Conservation (phyloP, 2,329 filamentous ascomycete species). For the Alternaria ventricosa region DNA sequence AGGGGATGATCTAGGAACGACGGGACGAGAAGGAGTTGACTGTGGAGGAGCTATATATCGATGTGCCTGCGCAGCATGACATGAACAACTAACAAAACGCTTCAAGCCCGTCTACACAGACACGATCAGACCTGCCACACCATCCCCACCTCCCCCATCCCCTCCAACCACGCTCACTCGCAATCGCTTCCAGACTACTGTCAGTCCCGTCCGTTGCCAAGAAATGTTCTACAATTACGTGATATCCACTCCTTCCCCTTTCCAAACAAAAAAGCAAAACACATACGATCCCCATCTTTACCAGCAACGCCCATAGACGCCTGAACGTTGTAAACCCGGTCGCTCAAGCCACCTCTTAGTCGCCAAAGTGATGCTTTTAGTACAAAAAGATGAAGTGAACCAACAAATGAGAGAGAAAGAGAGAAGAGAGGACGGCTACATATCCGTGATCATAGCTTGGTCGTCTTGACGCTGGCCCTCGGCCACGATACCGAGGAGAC, state of each 20-base stretch:
- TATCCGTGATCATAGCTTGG: conserved; percentile 45
- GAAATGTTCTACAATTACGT: neutral
- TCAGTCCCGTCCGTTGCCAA: too few species aligned
- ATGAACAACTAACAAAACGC: neutral
- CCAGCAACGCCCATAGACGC: neutral
- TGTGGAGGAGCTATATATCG: neutral
- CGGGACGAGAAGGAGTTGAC: neutral
- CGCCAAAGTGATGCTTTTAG: neutral
- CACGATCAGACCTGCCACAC: too few species aligned
- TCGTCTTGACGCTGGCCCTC: conserved; percentile 37
- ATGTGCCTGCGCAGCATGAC: neutral
- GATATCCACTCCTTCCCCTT: neutral
- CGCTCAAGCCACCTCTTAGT: neutral
- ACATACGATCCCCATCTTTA: neutral
- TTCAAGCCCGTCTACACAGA: neutral
- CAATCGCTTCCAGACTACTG: too few species aligned
- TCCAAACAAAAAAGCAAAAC: neutral
- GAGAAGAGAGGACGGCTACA: conserved; percentile 22
- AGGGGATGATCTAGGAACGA: too few species aligned
- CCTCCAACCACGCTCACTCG: too few species aligned
- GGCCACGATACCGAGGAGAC: conserved; percentile 52
- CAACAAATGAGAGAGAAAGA: neutral
- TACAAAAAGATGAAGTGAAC: conserved; percentile 4
- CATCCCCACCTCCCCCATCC: too few species aligned
- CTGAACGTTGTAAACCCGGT: too few species aligned